Evolutionary conservation across 1,139 yeast species (phyloP), one percentile per base, ranked within the genome.

Genomic region (Taphrina flavorubra): DNA sequence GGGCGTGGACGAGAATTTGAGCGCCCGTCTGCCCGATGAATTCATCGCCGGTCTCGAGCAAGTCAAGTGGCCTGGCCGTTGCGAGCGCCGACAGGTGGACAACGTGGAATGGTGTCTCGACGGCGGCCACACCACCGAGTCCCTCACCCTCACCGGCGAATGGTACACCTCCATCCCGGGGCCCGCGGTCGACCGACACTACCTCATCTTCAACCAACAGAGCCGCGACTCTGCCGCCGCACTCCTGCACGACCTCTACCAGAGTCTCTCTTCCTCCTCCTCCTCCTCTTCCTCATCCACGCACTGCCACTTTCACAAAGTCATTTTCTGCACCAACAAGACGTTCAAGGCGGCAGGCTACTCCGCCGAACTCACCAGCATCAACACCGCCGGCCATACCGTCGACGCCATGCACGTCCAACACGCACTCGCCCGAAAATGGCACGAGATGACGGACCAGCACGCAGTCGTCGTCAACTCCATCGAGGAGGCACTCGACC

Each of bases 121-220:
- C 78, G 99, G 99, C 51, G 99, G 99, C 0, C 99, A 95, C 75
- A 95, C 99, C 0, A 80, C 84, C 56, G 99, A 94, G 75, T 90
- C 97, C 70, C 85, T 95, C 44, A 82, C 82, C 39, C 96, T 87
- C 16, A 90, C 97, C 0, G 84, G 94, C 0, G 79, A 79, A 13
- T 94, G 99, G 99, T 90, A 89, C 74, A 82, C 80, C 47, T 74
- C 79, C 20, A 77, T 78, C n/a, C 78, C 76, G 39, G 53, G 34
- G 20, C 31, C 31, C 31, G 6, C 72, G 77, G 1, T 72, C 74
- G 58, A 73, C 75, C 65, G 71, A 56, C 77, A 74, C 31, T 85
- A 88, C 6, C 81, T 95, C 31, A 78, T 94, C 7, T 95, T 95
- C 80, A 95, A 95, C 77, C 99, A 95, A 78, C 99, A 95, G 78